These are phyloP conservation scores for Pseudoscleropodium purum DNA, from an alignment of 225 moss, liverwort and hornwort genomes.

Conservation along the genomic window DNA sequence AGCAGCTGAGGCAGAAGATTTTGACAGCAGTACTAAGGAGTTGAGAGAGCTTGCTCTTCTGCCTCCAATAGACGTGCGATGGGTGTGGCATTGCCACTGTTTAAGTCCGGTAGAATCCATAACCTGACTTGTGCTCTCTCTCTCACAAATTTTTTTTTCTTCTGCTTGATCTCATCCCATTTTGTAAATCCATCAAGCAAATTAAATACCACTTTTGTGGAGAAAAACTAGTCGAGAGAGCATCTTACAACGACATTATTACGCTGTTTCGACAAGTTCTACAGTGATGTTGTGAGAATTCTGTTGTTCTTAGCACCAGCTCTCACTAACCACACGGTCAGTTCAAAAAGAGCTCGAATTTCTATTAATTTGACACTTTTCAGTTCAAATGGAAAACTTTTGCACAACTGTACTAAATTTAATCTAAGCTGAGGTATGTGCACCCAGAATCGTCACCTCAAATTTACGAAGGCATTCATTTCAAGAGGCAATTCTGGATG, in stretches of 20 bases:
- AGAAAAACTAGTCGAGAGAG: background rate
- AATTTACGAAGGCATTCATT: background rate
- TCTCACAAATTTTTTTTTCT: background rate
- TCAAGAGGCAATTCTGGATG: background rate
- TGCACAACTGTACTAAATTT: background rate
- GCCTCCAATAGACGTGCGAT: slow-evolving; percentile 78
- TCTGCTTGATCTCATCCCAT: background rate
- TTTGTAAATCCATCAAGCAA: background rate
- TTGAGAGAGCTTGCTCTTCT: slow-evolving; percentile 27
- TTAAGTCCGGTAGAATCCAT: slow-evolving; percentile 59
- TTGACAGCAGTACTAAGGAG: background rate
- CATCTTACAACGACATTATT: background rate
- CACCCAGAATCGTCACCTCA: background rate
- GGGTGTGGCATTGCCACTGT: slow-evolving; percentile 98
- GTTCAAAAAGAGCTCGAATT: background rate
- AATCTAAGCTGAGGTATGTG: background rate
- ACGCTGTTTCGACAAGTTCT: background rate
- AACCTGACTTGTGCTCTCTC: background rate
- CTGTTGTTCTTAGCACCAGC: background rate
- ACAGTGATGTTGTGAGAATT: background rate
- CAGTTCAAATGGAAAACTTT: background rate
- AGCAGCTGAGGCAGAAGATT: slow-evolving; percentile 36
- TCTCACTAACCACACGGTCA: background rate
- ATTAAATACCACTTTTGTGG: background rate
- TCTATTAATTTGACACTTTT: background rate